Conservation (phyloP, 23 red algal genomes). For the Gracilaria caudata region DNA sequence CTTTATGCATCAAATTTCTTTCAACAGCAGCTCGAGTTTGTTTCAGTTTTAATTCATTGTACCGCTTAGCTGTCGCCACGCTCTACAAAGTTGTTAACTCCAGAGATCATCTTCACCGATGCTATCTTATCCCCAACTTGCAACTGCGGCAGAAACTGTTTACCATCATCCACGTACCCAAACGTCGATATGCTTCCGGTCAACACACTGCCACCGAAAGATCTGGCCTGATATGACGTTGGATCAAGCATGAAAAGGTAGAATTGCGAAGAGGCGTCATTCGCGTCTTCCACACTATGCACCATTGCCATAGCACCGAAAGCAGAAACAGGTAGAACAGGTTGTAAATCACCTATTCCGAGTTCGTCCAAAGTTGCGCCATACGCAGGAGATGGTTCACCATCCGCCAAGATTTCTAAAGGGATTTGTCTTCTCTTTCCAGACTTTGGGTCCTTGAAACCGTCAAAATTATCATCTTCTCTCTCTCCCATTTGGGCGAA, state of each 20-base stretch:
- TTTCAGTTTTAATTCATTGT: neutral
- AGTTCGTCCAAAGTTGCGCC: constrained; percentile 83
- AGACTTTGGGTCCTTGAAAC: constrained; percentile 54
- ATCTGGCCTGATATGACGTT: constrained; percentile 76
- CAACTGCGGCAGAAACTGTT: constrained; percentile 49
- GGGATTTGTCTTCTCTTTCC: constrained; percentile 66
- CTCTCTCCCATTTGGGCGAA: constrained; percentile 69
- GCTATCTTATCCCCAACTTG: constrained; percentile 43
- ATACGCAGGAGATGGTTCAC: constrained; percentile 80
- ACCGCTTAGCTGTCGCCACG: constrained; percentile 42
- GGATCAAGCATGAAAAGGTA: constrained; percentile 89
- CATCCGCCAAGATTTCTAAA: constrained; percentile 87
- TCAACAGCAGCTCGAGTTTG: neutral
- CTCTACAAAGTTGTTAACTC: constrained; percentile 50
- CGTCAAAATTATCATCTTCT: constrained; percentile 45
- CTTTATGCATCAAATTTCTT: neutral
- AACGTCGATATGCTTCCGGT: constrained; percentile 92
- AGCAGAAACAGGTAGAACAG: constrained; percentile 79
- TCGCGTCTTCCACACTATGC: constrained; percentile 85
- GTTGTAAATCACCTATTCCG: constrained; percentile 81
- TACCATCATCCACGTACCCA: constrained; percentile 74
- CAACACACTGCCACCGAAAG: constrained; percentile 75
- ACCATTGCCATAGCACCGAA: constrained; percentile 92
- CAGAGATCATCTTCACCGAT: constrained; percentile 36
- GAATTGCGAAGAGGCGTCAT: constrained; percentile 84